Evolutionary conservation across 108 stramenopile species (phyloP).

Genomic region (Licmophora abbreviata): DNA sequence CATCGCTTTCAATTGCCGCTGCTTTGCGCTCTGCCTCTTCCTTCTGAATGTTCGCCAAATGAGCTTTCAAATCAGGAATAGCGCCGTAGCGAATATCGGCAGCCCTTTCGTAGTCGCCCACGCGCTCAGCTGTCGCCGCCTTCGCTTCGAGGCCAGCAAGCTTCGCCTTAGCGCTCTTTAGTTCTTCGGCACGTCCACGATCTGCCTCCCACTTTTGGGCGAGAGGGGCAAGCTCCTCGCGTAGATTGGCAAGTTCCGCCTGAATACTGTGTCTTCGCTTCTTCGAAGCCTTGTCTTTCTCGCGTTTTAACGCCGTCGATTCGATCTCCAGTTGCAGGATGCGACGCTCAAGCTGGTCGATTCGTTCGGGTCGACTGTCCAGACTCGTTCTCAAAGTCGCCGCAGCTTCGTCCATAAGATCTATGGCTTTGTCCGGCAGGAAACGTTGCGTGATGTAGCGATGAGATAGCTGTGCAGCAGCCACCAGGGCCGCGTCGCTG

Average conservation of each 20-base stretch:
- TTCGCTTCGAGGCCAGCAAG: slow-evolving; percentile 74
- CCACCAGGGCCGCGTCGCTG: slow-evolving; percentile 82
- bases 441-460: slow-evolving; percentile 93
- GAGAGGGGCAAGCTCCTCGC: slow-evolving; percentile 57
- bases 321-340: slow-evolving; percentile 94
- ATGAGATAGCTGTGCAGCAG: slow-evolving; percentile 90
- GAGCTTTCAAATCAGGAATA: slow-evolving; percentile 81
- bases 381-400: slow-evolving; percentile 87
- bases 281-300: slow-evolving; percentile 81
- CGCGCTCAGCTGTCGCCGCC: slow-evolving; percentile 81
- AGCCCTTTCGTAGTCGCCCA: slow-evolving; percentile 84
- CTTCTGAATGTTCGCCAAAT: slow-evolving; percentile 43
- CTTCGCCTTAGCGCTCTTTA: slow-evolving; percentile 78
- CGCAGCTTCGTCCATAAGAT: slow-evolving; percentile 94
- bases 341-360: slow-evolving; percentile 80
- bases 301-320: slow-evolving; percentile 74
- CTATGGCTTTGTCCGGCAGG: slow-evolving; percentile 93
- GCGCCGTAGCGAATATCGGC: slow-evolving; percentile 92
- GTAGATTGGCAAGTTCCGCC: slow-evolving; percentile 57
- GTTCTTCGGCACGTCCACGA: slow-evolving; percentile 76
- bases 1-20: slow-evolving; percentile 23
- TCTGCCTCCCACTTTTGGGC: slow-evolving; percentile 69
- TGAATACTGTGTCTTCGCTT: slow-evolving; percentile 49
- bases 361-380: slow-evolving; percentile 80
- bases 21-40: slow-evolving; percentile 74